These are phyloP conservation scores for Mycena rebaudengoi DNA, from an alignment of 768 basidiomycete species.

Conservation along the genomic window DNA sequence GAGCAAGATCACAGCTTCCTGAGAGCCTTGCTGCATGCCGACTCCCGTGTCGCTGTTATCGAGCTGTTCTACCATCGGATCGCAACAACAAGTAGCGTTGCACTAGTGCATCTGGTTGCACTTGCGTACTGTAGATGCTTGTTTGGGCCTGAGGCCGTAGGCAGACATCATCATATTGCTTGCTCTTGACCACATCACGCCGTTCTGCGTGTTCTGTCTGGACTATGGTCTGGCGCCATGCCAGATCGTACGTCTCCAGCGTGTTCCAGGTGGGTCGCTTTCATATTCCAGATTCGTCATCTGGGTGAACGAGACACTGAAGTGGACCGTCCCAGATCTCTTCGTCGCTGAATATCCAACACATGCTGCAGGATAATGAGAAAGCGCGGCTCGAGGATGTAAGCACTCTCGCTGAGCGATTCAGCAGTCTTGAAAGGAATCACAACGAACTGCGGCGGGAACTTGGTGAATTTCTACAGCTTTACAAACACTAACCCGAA, in stretches of 20 bases:
- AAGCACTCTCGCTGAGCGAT: background rate
- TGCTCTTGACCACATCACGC: no score
- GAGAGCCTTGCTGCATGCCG: background rate
- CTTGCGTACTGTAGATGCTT: no score
- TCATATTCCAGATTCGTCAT: background rate
- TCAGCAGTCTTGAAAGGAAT: background rate
- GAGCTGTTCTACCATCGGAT: conserved; percentile 1
- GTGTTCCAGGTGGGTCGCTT: conserved; percentile 1
- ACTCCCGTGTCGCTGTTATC: background rate
- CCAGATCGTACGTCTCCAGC: no score
- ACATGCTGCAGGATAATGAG: no score
- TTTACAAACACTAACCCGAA: no score
- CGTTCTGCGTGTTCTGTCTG: no score
- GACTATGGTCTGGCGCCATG: no score
- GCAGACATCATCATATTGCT: no score
- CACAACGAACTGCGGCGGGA: background rate
- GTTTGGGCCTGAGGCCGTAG: no score
- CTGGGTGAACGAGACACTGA: background rate
- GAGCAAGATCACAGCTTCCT: background rate
- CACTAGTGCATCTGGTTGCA: no score
- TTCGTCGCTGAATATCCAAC: background rate
- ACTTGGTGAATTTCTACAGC: background rate
- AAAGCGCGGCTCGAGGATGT: background rate
- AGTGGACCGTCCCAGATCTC: background rate
- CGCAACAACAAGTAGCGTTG: background rate